Evolutionary conservation across 2,329 filamentous ascomycete genomes (phyloP).

Genomic region (Aspergillus hiratsukae): DNA sequence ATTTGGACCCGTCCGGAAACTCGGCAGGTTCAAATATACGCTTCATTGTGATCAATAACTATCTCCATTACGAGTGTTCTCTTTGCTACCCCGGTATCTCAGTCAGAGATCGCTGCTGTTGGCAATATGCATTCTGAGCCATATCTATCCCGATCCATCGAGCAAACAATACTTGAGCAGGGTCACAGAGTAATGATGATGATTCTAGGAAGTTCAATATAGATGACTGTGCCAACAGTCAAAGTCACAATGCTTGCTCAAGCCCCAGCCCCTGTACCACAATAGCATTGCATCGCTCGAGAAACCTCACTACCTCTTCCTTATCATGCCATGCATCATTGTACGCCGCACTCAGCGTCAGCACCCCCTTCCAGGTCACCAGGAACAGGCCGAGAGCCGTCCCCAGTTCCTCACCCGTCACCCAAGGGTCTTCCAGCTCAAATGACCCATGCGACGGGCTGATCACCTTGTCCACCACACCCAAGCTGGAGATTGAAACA

Average conservation of each 20-base stretch:
- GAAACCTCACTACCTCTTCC: constrained; percentile 14
- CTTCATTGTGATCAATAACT: too few relatives aligned
- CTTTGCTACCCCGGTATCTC: too few relatives aligned
- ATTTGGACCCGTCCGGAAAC: not conserved
- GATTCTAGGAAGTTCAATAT: too few relatives aligned
- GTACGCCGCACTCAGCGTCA: constrained; percentile 39
- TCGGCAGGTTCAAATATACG: too few relatives aligned
- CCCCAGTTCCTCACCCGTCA: constrained; percentile 44
- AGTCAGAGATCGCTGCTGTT: too few relatives aligned
- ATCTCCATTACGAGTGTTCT: too few relatives aligned
- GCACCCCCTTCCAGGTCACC: constrained; percentile 33
- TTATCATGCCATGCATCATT: constrained; percentile 43
- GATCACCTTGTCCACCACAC: constrained; percentile 33
- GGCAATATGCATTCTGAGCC: too few relatives aligned
- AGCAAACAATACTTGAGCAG: too few relatives aligned
- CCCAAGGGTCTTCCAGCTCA: constrained; percentile 37
- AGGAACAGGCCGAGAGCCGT: constrained; percentile 40
- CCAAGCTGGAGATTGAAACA: constrained; percentile 20
- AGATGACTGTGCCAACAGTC: too few relatives aligned
- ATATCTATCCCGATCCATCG: too few relatives aligned
- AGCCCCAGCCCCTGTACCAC: constrained; percentile 3
- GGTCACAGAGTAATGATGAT: too few relatives aligned
- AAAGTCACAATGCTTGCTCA: not conserved
- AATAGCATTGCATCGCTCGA: constrained; percentile 15
- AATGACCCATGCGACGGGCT: constrained; percentile 21